Percentiles rank a stretch among this genome's conserved stretches.
phyloP scores from a whole-genome alignment of 2,329 filamentous ascomycete species.

The Aspergillus latus region DNA sequence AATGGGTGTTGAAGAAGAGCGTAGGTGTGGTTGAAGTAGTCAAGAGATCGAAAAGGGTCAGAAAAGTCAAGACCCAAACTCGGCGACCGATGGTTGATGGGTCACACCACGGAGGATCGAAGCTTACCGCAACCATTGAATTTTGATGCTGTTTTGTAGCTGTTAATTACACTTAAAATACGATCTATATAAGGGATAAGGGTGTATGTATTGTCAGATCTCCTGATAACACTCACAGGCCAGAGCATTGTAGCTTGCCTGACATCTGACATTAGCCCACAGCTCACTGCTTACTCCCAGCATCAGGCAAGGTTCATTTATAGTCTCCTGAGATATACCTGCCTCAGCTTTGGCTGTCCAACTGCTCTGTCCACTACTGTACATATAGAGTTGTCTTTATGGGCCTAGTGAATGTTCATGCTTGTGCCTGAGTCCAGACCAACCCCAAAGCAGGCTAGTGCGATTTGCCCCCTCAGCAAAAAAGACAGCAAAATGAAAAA shows the following conservation, averaged over 20 bases:
- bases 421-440: slow-evolving; percentile 13
- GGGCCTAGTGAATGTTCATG: neutral
- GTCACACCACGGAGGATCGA: slow-evolving; percentile 17
- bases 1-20: slow-evolving; percentile 8
- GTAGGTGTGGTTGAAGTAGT: slow-evolving; percentile 2
- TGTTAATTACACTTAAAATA: neutral
- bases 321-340: neutral
- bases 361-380: no score
- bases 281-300: neutral
- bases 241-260: neutral
- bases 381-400: no score
- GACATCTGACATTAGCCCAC: neutral
- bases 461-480: slow-evolving; percentile 4
- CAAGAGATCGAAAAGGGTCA: neutral
- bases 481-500: slow-evolving; percentile 13
- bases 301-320: neutral
- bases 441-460: slow-evolving; percentile 5
- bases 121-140: slow-evolving; percentile 7
- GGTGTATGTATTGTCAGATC: slow-evolving; percentile 3
- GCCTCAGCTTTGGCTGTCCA: no score
- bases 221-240: neutral
- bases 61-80: slow-evolving; percentile 2
- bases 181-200: neutral
- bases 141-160: neutral
- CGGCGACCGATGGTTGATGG: neutral